phyloP scores from a whole-genome alignment of 805 yeast genomes.

The Zygotorulaspora danielsina region DNA sequence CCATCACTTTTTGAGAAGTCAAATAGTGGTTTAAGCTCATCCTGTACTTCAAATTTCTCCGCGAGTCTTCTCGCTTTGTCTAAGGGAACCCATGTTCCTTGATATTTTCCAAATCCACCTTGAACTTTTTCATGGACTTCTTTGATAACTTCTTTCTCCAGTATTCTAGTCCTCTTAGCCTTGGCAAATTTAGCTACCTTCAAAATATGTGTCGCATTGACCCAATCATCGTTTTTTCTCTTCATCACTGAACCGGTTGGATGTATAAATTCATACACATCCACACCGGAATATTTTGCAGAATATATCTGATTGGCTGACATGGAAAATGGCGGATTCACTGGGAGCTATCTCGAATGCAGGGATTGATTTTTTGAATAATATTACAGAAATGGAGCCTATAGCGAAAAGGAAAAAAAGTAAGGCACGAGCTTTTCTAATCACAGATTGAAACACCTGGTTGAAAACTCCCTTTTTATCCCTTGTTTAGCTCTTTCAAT shows the following conservation, averaged over 20 bases:
- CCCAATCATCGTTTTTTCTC: conserved; percentile 73
- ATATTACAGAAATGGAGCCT: too few relatives aligned
- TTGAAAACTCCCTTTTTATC: too few relatives aligned
- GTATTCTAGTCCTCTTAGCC: conserved; percentile 86
- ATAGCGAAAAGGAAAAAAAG: too few relatives aligned
- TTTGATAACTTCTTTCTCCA: conserved; percentile 88
- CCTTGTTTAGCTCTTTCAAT: too few relatives aligned
- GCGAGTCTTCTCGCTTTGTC: conserved; percentile 69
- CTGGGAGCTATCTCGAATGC: neutral
- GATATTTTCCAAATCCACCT: conserved; percentile 96
- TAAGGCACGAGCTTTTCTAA: too few relatives aligned
- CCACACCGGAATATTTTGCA: conserved; percentile 75
- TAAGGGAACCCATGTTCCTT: conserved; percentile 95
- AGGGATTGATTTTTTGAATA: too few relatives aligned
- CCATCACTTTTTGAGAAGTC: conserved; percentile 54
- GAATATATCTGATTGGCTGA: conserved; percentile 50
- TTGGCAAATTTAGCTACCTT: conserved; percentile 93
- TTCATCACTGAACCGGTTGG: conserved; percentile 75
- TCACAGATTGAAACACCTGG: too few relatives aligned
- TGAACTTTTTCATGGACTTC: conserved; percentile 91
- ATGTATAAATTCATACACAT: conserved; percentile 73
- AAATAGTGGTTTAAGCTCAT: conserved; percentile 59
- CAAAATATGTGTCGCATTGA: conserved; percentile 90
- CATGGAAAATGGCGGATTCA: conserved; percentile 7
- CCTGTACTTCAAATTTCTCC: conserved; percentile 57